Base-by-base conservation (phyloP, 2,329 filamentous ascomycete genomes). In the Neocucurbitaria cava region DNA sequence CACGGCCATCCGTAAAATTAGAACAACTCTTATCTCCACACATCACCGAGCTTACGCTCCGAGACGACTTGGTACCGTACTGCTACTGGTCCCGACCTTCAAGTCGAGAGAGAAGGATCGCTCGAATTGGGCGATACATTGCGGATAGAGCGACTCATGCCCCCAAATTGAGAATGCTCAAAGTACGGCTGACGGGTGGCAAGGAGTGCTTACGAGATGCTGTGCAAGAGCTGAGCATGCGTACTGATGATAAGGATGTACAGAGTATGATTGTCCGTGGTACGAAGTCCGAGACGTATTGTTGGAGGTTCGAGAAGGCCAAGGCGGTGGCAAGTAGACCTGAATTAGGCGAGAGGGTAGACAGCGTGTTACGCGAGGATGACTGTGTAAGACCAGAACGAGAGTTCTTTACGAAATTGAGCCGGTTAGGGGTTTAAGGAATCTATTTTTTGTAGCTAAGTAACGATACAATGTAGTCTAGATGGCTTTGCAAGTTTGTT, bases 21-120 rank as follows among this genome's bases (percentile, higher is more conserved):
- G 56, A 63, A 5, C 64, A 68, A 47, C 59, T 68, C 1, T 49
- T 69, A 6, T 64, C 66, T 1, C 38, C 42, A 15, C 40, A 43
- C 5, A 42, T 68, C 18, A 42, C 47, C 5, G 26, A 60, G 3
- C 52, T 68, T 3, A 59, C 49, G 0, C 54, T 69, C 0, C 55
- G 64, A 2, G 66, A 69, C 43, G 66, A 69, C 45, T 54, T 69
- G 7, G 41, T 68, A 7, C 33, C 52, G 3, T 65, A 55, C 31
- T 69, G 61, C 36, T 62, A 59, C 5, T 69, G 66, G 64, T 56
- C 60, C 3, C 50, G 56, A 9, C 64, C 61, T 3, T 50, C 52
- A 2, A 59, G 58, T 31, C 58, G 62, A 18, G 51, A 55, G 24
- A 60, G 56, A 41, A 66, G 67, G 18, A 46, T 68, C 13, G 24